phyloP scores from a whole-genome alignment of 495 filamentous ascomycete genomes.

The Xylaria acuta region DNA sequence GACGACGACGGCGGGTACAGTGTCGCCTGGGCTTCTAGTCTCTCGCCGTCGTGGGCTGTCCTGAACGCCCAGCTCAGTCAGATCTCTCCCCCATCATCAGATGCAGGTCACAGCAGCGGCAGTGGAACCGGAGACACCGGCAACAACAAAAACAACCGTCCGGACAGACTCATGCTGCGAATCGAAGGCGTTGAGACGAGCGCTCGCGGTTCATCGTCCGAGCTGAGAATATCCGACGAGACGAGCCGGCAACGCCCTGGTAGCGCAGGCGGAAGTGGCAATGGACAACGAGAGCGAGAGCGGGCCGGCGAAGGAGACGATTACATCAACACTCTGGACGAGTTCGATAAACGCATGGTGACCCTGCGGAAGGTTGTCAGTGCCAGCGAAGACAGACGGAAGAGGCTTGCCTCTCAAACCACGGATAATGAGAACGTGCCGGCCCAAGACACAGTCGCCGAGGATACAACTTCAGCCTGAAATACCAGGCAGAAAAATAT shows the following conservation, averaged over 20 bases:
- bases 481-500: neutral
- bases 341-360: constrained; percentile 71
- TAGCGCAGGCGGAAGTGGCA: constrained; percentile 39
- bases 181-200: constrained; percentile 65
- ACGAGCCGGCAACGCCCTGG: constrained; percentile 38
- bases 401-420: constrained; percentile 26
- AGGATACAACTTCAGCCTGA: neutral
- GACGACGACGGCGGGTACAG: constrained; percentile 49
- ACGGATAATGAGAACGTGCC: neutral
- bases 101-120: constrained; percentile 46
- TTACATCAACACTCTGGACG: constrained; percentile 64
- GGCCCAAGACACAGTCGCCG: neutral
- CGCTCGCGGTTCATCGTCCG: constrained; percentile 34
- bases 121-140: constrained; percentile 32
- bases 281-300: constrained; percentile 44
- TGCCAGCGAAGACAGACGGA: constrained; percentile 48
- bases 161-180: constrained; percentile 65
- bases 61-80: constrained; percentile 47
- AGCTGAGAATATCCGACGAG: constrained; percentile 29
- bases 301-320: constrained; percentile 39
- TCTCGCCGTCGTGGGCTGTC: constrained; percentile 56
- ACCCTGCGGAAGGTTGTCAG: constrained; percentile 57
- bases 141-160: constrained; percentile 33
- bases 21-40: constrained; percentile 52
- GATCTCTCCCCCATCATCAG: constrained; percentile 36